Conservation (phyloP, 305 asterid genomes). For the Fraxinus paxiana region DNA sequence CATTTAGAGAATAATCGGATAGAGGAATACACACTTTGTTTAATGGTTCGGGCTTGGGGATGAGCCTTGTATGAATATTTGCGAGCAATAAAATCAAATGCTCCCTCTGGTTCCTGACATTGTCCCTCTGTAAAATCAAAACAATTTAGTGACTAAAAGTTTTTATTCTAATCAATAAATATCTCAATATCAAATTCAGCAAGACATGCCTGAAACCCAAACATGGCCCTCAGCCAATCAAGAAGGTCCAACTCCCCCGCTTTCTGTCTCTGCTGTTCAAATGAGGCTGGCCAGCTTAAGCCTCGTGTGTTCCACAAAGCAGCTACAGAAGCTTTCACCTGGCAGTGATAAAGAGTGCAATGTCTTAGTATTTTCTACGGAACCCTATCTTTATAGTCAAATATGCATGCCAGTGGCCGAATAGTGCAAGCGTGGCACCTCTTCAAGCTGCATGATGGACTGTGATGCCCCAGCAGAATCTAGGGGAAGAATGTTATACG, state of each 20-base stretch:
- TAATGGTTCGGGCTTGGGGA: slow-evolving; percentile 84
- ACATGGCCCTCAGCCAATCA: slow-evolving; percentile 97
- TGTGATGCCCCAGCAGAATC: slow-evolving; percentile 94
- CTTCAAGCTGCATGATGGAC: slow-evolving; percentile 98
- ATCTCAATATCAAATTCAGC: slow-evolving; percentile 26
- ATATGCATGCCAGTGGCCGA: slow-evolving; percentile 15
- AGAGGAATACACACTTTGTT: slow-evolving; percentile 50
- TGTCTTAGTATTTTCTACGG: slow-evolving; percentile 5
- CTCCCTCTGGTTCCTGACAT: slow-evolving; percentile 92
- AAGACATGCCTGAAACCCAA: slow-evolving; percentile 88
- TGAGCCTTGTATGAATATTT: slow-evolving; percentile 79
- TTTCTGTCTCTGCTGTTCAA: slow-evolving; percentile 74
- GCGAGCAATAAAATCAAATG: slow-evolving; percentile 84
- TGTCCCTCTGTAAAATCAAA: slow-evolving; percentile 72
- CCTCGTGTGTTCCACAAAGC: slow-evolving; percentile 71
- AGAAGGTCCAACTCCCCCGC: slow-evolving; percentile 88
- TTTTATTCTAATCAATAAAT: slow-evolving; percentile 16
- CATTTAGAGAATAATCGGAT: slow-evolving; percentile 22
- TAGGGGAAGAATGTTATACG: slow-evolving; percentile 80
- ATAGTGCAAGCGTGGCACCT: slow-evolving; percentile 46
- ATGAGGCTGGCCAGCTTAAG: slow-evolving; percentile 76
- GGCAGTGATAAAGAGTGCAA: slow-evolving; percentile 20
- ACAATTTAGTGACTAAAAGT: slow-evolving; percentile 17
- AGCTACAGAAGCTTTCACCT: slow-evolving; percentile 88
- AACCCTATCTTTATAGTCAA: slow-evolving; percentile 17